A percentile compares a stretch with the other conserved stretches of the same genome.
phyloP scores from a whole-genome alignment of 75 land plant genomes.

The Azolla pinnata region DNA sequence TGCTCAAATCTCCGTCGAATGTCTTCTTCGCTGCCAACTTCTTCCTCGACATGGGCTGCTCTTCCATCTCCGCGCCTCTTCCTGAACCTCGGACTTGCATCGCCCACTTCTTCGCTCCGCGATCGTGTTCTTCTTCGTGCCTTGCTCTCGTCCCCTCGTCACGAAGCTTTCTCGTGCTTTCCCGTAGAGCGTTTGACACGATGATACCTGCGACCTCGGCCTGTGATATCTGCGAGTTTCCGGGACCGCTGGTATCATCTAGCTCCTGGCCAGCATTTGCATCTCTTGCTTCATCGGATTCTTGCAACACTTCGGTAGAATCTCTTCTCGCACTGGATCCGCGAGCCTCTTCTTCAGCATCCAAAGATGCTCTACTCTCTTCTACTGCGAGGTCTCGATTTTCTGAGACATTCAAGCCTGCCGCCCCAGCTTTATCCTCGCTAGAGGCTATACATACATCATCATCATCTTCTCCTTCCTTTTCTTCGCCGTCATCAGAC shows the following conservation, averaged over 20 bases:
- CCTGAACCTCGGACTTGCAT: conserved; percentile 8
- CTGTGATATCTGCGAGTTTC: conserved; percentile 34
- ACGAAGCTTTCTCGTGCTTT: background rate
- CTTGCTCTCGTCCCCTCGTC: no score
- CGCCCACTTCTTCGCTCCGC: conserved; percentile 32
- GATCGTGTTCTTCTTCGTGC: no score
- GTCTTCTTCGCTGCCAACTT: conserved; percentile 20
- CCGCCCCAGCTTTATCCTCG: no score
- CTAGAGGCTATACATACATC: no score
- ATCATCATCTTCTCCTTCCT: no score
- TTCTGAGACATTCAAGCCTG: no score
- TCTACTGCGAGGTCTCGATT: background rate
- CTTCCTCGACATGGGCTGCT: conserved; percentile 19
- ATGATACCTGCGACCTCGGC: background rate
- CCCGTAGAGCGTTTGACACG: background rate
- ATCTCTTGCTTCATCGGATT: background rate
- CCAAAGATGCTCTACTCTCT: conserved; percentile 1
- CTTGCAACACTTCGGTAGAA: background rate
- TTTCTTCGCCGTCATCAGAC: no score
- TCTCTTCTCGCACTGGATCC: background rate
- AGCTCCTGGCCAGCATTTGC: no score
- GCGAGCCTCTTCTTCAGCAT: background rate
- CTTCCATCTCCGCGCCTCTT: conserved; percentile 26
- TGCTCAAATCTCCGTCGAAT: no score
- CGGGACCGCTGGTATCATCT: conserved; percentile 13